Base-by-base conservation (phyloP, 208 protist genomes). In the Trypanosoma cruzi region DNA sequence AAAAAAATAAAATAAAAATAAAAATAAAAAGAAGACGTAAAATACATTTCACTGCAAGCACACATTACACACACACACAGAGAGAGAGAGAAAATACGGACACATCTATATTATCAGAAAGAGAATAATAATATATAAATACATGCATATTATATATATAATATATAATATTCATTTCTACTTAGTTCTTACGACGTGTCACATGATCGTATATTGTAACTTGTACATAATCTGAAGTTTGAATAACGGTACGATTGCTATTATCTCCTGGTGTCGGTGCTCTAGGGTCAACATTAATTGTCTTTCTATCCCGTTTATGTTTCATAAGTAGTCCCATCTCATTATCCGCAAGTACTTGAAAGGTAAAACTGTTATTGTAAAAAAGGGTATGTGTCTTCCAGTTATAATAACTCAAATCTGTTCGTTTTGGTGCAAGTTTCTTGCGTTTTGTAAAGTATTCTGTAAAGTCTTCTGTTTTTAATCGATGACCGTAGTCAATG, bases 401-500 rank as follows among this genome's bases (percentile, higher is more conserved):
- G 92, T 99, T 99, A 81, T 98, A 99, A 77, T 98, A 99, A 64
- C 88, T 98, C 13, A 99, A 82, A 75, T 99, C 98, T 22, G 96
- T 96, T 0, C 96, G 90, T 58, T 89, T 88, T n/a, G 98, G 98
- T 63, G 98, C 71, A 42, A 99, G 71, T 44, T 85, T 85, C 74
- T 96, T 97, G 53, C 88, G 79, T 29, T 82, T 73, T 22, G 57
- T 78, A 74, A 98, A 98, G 80, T 98, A 99, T 34, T 83, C 81
- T 66, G 97, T 87, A 69, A 98, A 99, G 82, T 98, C 88, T 58
- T 99, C 98, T 11, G 85, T 86, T 60, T 89, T 94, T 13, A 98
- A 82, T 20, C 98, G 84, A 55, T 99, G 93, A 5, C 90, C 98
- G 66, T 97, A 99, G 84, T 99, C 98, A 66, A 99, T 99, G 85